Conservation (phyloP, 208 protist species). For the Wallacemonas collosoma region DNA sequence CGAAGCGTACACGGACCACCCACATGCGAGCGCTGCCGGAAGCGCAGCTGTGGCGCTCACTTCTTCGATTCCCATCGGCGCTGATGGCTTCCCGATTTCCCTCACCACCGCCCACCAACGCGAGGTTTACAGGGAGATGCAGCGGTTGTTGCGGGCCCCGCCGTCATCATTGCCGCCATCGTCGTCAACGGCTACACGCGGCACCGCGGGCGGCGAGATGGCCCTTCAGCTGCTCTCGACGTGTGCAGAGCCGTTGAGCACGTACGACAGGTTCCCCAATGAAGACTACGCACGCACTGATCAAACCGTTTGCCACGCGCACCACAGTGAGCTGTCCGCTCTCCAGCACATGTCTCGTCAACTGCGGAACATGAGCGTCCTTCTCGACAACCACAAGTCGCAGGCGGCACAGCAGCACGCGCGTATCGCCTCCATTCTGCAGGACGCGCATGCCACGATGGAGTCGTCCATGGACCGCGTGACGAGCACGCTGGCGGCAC, state of each 20-base stretch:
- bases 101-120: constrained; percentile 26
- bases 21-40: not conserved
- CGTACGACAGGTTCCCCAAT: not conserved
- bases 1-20: not conserved
- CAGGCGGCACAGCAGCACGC: constrained; percentile 21
- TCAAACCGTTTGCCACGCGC: not conserved
- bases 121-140: constrained; percentile 41
- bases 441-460: constrained; percentile 33
- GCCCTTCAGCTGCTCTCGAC: no score
- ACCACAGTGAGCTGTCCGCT: constrained; percentile 6
- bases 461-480: constrained; percentile 20
- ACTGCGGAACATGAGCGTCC: constrained; percentile 45
- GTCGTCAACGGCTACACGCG: not conserved
- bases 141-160: constrained; percentile 25
- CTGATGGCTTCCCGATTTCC: constrained; percentile 11
- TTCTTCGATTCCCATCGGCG: constrained; percentile 1
- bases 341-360: constrained; percentile 31
- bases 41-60: no score
- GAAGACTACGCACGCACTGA: not conserved
- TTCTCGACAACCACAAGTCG: constrained; percentile 49
- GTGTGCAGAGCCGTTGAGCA: no score
- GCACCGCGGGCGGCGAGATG: no score
- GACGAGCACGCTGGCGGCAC: constrained; percentile 5
- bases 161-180: not conserved
- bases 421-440: constrained; percentile 22